Percentiles rank a stretch among this genome's conserved stretches.
Conservation (phyloP, 139 green algal genomes). For the Asterochloris erici region DNA sequence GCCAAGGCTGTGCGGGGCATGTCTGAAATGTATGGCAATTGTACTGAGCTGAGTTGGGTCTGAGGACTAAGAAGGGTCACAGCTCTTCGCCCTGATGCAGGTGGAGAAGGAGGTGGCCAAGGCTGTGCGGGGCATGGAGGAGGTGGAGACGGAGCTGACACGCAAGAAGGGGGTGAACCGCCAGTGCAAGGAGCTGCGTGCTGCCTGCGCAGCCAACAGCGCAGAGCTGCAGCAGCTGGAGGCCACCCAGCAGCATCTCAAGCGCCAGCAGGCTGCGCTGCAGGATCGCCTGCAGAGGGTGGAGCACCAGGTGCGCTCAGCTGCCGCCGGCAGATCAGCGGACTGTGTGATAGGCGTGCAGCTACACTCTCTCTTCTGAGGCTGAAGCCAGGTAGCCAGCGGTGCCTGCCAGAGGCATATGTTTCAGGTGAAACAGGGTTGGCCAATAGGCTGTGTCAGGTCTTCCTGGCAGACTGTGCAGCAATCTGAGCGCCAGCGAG, state of each 20-base stretch:
- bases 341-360: too few species aligned
- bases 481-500: too few species aligned
- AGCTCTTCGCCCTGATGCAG: constrained; percentile 18
- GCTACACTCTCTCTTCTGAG: too few species aligned
- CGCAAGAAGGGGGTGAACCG: constrained; percentile 70
- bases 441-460: too few species aligned
- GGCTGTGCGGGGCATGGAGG: constrained; percentile 59
- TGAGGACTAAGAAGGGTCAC: not conserved
- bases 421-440: too few species aligned
- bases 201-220: constrained; percentile 34
- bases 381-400: too few species aligned
- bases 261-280: constrained; percentile 58
- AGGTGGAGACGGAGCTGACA: constrained; percentile 49
- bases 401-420: too few species aligned
- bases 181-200: constrained; percentile 41
- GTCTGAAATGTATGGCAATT: not conserved
- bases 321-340: too few species aligned
- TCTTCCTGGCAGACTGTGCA: too few species aligned
- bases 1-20: too few species aligned
- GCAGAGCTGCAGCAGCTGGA: constrained; percentile 53
- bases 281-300: constrained; percentile 56
- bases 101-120: constrained; percentile 64
- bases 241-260: constrained; percentile 45
- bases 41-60: too few species aligned
- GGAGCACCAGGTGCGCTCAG: constrained; percentile 53